These are phyloP conservation scores for Cladosporium halotolerans DNA, from an alignment of 2,329 filamentous ascomycete genomes.

Conservation along the genomic window DNA sequence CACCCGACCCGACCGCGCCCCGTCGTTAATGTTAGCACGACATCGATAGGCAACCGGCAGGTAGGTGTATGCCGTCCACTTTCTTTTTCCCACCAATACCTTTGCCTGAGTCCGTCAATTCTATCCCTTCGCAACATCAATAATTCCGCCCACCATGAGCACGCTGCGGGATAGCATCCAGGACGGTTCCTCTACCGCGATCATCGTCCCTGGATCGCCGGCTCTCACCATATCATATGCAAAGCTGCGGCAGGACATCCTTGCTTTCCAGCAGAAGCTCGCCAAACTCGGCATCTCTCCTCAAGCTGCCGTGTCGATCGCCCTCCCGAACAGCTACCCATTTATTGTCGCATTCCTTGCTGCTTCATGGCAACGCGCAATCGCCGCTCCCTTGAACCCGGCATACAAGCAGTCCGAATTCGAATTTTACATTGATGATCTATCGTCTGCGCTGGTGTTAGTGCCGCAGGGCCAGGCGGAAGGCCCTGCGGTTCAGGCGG, in stretches of 20 bases:
- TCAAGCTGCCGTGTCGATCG: slow-evolving; percentile 71
- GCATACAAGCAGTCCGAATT: slow-evolving; percentile 87
- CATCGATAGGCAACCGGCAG: too few relatives aligned
- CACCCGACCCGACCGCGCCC: too few relatives aligned
- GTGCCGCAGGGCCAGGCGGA: slow-evolving; percentile 64
- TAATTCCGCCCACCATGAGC: slow-evolving; percentile 37
- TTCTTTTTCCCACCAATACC: too few relatives aligned
- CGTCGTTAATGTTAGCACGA: too few relatives aligned
- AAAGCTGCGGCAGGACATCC: slow-evolving; percentile 59
- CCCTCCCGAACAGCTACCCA: slow-evolving; percentile 76
- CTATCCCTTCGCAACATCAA: too few relatives aligned
- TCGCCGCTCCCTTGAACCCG: slow-evolving; percentile 81
- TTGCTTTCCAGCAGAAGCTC: slow-evolving; percentile 69
- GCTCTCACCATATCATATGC: slow-evolving; percentile 64
- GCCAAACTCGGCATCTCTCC: slow-evolving; percentile 65
- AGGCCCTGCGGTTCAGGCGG: slow-evolving; percentile 68
- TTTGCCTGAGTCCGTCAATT: too few relatives aligned
- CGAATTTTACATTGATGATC: slow-evolving; percentile 85
- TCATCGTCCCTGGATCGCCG: slow-evolving; percentile 66
- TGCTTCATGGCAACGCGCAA: slow-evolving; percentile 74
- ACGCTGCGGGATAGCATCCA: slow-evolving; percentile 56
- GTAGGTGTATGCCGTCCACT: too few relatives aligned
- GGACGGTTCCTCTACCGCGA: slow-evolving; percentile 50
- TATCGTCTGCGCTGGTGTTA: slow-evolving; percentile 71
- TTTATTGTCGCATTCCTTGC: slow-evolving; percentile 84